Evolutionary conservation across 495 filamentous ascomycete genomes (phyloP), one percentile per base, ranked within the genome.

Genomic region (Haplographium delicatum): DNA sequence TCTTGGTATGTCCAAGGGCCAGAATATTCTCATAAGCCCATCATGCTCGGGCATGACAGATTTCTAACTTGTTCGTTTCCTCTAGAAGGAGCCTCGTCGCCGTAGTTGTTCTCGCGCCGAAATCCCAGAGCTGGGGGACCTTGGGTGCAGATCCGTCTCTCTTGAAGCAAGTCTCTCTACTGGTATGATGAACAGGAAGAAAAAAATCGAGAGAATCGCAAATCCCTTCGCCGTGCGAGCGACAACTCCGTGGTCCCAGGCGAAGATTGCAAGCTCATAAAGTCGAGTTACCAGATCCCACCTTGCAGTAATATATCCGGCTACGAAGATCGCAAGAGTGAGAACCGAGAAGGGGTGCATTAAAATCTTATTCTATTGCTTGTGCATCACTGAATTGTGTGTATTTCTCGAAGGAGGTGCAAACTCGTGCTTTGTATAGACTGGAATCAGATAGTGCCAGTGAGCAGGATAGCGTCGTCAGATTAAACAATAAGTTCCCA

Each of bases 181-280:
- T 4, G 86, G 87, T 20, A 91, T 67, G 43, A 89, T 75, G 53
- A 91, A 71, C 20, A 89, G 63, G 65, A 87, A 81, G 69, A 89
- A 89, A 70, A 87, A 82, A 10, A 89, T 49, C 8, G 86, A 88
- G 8, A 91, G 74, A 27, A 88, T 73, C 2, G 81, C 62, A 64
- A 89, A 89, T 30, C 85, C 86, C 63, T 87, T 89, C 7, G 83
- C 74, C 4, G 83, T 82, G 52, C 86, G 81, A 3, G 60, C 91
- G 63, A 98, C 87, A 62, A 99, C 93, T 63, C 91, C 90, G 88
- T 96, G 88, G 67, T 95, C 88, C 91, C 89, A 95, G 57, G 94
- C 93, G 66, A 96, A 99, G 46, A 93, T 87, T 45, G 88, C 87
- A 60, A 99, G 78, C 68, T 97, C 91, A 83, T 95, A 91, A 47